A percentile compares a stretch with the other conserved stretches of the same genome.
These are phyloP conservation scores for Ascochyta rabiei DNA, from an alignment of 2,329 filamentous ascomycete species.

Conservation along the genomic window DNA sequence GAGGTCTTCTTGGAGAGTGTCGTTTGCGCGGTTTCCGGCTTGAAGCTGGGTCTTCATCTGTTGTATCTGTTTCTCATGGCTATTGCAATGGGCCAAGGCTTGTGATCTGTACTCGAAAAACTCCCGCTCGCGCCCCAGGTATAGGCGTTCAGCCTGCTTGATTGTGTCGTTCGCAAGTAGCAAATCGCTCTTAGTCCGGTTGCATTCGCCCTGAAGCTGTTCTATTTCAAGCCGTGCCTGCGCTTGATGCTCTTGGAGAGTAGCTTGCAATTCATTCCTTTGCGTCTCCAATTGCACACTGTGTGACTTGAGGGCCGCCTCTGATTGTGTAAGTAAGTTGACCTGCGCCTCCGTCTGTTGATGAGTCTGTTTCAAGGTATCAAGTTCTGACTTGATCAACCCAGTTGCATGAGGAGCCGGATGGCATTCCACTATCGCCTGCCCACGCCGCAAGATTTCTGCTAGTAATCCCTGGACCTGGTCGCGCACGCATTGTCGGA, in stretches of 20 bases:
- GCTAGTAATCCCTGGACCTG: conserved; percentile 23
- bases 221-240: conserved; percentile 6
- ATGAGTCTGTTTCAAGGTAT: conserved; percentile 21
- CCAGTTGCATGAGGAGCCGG: conserved; percentile 22
- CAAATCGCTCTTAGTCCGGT: conserved; percentile 17
- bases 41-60: conserved; percentile 10
- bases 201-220: conserved; percentile 22
- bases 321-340: conserved; percentile 8
- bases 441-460: conserved; percentile 29
- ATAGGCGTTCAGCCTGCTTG: conserved; percentile 9
- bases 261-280: conserved; percentile 15
- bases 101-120: conserved; percentile 5
- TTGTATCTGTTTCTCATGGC: conserved; percentile 18
- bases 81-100: conserved; percentile 7
- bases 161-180: conserved; percentile 1
- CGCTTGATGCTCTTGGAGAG: not conserved
- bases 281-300: conserved; percentile 24
- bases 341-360: conserved; percentile 21
- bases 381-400: conserved; percentile 22
- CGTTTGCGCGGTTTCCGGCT: conserved; percentile 7
- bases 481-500: conserved; percentile 19
- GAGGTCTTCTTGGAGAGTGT: conserved; percentile 5
- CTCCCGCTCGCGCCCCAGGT: conserved; percentile 8
- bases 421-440: conserved; percentile 22
- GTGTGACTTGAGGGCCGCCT: conserved; percentile 17